These are phyloP conservation scores for Chimonanthus praecox DNA, from an alignment of 164 flowering plant species.

Conservation along the genomic window DNA sequence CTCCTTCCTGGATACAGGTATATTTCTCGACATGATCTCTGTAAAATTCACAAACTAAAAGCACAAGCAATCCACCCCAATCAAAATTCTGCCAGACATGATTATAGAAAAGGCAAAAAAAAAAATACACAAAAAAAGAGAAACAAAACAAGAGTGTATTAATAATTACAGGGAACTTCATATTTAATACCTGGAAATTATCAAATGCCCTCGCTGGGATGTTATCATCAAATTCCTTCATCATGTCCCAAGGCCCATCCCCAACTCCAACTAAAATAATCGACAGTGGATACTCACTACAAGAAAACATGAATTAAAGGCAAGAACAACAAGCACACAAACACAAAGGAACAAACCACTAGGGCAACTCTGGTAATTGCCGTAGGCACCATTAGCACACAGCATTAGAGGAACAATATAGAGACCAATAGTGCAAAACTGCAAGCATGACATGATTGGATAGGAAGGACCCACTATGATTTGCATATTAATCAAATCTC, in stretches of 20 bases:
- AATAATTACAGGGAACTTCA: neutral
- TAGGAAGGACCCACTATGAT: too few species aligned
- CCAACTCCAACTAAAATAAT: conserved; percentile 90
- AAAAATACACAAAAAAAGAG: neutral
- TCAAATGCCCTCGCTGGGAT: conserved; percentile 83
- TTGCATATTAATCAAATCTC: too few species aligned
- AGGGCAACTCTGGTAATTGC: neutral
- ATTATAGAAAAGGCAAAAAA: neutral
- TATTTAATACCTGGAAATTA: conserved; percentile 61
- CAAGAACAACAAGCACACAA: neutral
- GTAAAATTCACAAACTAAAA: conserved; percentile 76
- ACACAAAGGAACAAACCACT: neutral
- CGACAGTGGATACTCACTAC: conserved; percentile 74
- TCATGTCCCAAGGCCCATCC: conserved; percentile 96
- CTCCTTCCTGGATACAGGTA: conserved; percentile 49
- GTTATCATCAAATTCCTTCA: conserved; percentile 87
- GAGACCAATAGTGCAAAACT: too few species aligned
- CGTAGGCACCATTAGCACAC: too few species aligned
- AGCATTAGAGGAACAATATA: too few species aligned
- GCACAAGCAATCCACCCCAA: conserved; percentile 1
- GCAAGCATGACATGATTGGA: too few species aligned
- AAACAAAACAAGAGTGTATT: neutral
- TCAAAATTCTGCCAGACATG: neutral
- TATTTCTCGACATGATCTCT: conserved; percentile 60
- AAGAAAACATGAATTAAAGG: conserved; percentile 2